These are phyloP conservation scores for Phoma sp. DNA, from an alignment of 2,329 filamentous ascomycete genomes.

Conservation along the genomic window DNA sequence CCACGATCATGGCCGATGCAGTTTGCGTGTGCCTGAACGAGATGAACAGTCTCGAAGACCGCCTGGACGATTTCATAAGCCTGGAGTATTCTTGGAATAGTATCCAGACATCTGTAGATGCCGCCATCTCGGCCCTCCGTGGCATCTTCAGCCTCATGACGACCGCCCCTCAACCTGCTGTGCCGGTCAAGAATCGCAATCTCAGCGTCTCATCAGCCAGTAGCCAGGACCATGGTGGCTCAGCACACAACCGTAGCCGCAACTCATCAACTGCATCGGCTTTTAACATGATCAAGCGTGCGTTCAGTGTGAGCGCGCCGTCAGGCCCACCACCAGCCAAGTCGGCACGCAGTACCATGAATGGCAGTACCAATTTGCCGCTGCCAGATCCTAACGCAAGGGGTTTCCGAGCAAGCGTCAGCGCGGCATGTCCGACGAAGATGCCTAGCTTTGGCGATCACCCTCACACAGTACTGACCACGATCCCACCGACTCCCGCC, in stretches of 20 bases:
- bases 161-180: conserved; percentile 10
- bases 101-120: conserved; percentile 51
- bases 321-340: conserved; percentile 29
- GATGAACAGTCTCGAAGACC: conserved; percentile 48
- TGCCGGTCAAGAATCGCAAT: conserved; percentile 18
- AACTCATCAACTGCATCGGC: conserved; percentile 36
- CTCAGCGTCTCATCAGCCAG: conserved; percentile 37
- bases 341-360: conserved; percentile 20
- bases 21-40: conserved; percentile 51
- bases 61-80: conserved; percentile 54
- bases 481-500: conserved; percentile 51
- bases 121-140: conserved; percentile 51
- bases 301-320: conserved; percentile 29
- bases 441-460: conserved; percentile 43
- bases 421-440: conserved; percentile 47
- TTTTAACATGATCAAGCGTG: conserved; percentile 36
- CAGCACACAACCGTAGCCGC: conserved; percentile 24
- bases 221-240: conserved; percentile 20
- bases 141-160: conserved; percentile 56
- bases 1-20: conserved; percentile 54
- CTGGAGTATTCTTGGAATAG: conserved; percentile 53
- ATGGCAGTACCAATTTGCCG: conserved; percentile 3
- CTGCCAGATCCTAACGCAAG: conserved; percentile 41
- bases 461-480: conserved; percentile 42
- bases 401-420: conserved; percentile 37